A percentile compares a stretch with the other conserved stretches of the same genome.
These are phyloP conservation scores for Gliomastix tumulicola DNA, from an alignment of 2,329 filamentous ascomycete genomes.

Conservation along the genomic window DNA sequence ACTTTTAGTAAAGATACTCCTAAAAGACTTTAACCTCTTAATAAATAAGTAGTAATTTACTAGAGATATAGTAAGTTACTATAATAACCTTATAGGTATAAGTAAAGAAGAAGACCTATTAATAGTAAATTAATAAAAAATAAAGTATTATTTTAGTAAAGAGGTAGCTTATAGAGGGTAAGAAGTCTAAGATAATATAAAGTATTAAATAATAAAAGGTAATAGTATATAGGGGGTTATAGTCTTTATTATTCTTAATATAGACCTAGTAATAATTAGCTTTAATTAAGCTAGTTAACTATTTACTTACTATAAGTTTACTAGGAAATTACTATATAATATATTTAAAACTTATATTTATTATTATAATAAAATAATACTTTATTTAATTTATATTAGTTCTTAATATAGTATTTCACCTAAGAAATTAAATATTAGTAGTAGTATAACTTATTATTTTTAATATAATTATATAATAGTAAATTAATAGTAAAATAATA, in stretches of 20 bases:
- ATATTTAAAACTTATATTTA: background rate
- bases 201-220: too few relatives aligned
- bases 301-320: conserved; percentile 1
- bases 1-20: background rate
- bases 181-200: too few relatives aligned
- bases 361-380: conserved; percentile 1
- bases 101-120: too few relatives aligned
- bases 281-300: too few relatives aligned
- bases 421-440: background rate
- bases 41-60: background rate
- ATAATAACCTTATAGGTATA: too few relatives aligned
- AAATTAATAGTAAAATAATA: conserved; percentile 2
- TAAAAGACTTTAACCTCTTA: background rate
- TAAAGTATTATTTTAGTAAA: too few relatives aligned
- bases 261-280: too few relatives aligned
- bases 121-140: too few relatives aligned
- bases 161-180: too few relatives aligned
- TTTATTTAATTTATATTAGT: conserved; percentile 1
- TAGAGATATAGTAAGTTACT: background rate
- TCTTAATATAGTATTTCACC: background rate
- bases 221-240: too few relatives aligned
- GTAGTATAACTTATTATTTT: background rate
- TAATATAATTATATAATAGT: conserved; percentile 1
- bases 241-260: too few relatives aligned
- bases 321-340: background rate